These are phyloP conservation scores for Colletotrichum godetiae DNA, from an alignment of 2,329 filamentous ascomycete species.

Conservation along the genomic window DNA sequence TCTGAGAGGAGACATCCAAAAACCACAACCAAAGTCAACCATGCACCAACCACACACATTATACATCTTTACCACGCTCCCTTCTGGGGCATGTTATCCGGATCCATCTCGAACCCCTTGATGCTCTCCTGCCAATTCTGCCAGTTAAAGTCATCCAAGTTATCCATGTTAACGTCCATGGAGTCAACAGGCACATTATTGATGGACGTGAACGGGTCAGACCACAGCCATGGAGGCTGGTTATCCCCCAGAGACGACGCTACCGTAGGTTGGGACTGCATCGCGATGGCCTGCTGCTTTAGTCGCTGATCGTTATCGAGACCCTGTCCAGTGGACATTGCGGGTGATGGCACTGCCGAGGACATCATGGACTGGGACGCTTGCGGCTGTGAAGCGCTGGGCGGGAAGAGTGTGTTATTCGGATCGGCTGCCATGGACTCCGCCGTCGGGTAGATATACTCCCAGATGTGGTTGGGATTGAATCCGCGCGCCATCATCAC, in stretches of 20 bases:
- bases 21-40: not conserved
- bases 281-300: slow-evolving; percentile 37
- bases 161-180: slow-evolving; percentile 48
- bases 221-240: slow-evolving; percentile 56
- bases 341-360: not conserved
- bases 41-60: not conserved
- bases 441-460: slow-evolving; percentile 33
- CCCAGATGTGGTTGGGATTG: slow-evolving; percentile 30
- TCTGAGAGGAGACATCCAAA: slow-evolving; percentile 22
- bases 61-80: slow-evolving; percentile 18
- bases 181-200: slow-evolving; percentile 45
- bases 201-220: slow-evolving; percentile 45
- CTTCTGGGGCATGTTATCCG: slow-evolving; percentile 25
- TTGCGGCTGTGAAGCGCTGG: slow-evolving; percentile 2
- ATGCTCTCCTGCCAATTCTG: slow-evolving; percentile 59
- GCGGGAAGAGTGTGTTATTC: slow-evolving; percentile 25
- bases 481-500: slow-evolving; percentile 34
- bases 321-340: slow-evolving; percentile 23
- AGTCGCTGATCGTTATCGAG: slow-evolving; percentile 32
- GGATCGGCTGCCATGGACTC: slow-evolving; percentile 27
- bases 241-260: slow-evolving; percentile 45
- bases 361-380: slow-evolving; percentile 10
- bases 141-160: slow-evolving; percentile 59
- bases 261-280: slow-evolving; percentile 38
- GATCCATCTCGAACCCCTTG: slow-evolving; percentile 49